Evolutionary conservation across 2,329 filamentous ascomycete genomes (phyloP).

Genomic region (Parastagonospora nodorum): DNA sequence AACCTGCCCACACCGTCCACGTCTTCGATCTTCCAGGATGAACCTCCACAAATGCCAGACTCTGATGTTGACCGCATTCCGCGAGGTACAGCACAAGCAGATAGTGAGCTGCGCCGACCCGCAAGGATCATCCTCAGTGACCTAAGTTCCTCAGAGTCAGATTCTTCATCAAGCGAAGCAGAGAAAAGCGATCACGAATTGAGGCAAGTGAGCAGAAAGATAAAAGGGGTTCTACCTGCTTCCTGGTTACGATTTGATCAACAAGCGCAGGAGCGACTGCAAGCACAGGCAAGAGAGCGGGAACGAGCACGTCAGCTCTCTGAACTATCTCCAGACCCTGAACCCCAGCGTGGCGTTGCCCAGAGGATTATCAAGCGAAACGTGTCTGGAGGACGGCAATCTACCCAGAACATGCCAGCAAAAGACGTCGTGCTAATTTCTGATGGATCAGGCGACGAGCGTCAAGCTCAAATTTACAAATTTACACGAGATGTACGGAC

Average conservation of each 20-base stretch:
- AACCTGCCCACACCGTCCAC: conserved; percentile 39
- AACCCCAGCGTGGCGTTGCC: conserved; percentile 42
- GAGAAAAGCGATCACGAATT: conserved; percentile 41
- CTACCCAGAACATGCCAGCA: conserved; percentile 7
- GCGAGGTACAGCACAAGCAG: conserved; percentile 16
- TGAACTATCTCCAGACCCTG: conserved; percentile 27
- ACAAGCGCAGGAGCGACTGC: conserved; percentile 38
- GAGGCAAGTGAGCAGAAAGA: conserved; percentile 46
- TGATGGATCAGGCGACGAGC: conserved; percentile 41
- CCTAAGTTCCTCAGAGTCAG: conserved; percentile 19
- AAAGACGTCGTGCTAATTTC: conserved; percentile 37
- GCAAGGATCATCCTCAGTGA: conserved; percentile 25
- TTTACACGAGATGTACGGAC: conserved; percentile 20
- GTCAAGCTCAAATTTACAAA: conserved; percentile 4
- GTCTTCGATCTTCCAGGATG: conserved; percentile 34
- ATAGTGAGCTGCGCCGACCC: conserved; percentile 14
- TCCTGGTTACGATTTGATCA: conserved; percentile 56
- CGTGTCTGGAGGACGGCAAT: conserved; percentile 1
- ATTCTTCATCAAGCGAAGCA: conserved; percentile 29
- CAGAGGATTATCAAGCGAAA: conserved; percentile 27
- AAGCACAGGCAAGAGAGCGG: conserved; percentile 20
- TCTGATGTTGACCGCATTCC: conserved; percentile 29
- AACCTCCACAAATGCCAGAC: conserved; percentile 12
- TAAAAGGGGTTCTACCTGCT: conserved; percentile 56
- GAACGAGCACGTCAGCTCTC: conserved; percentile 13